Evolutionary conservation across 2,329 filamentous ascomycete genomes (phyloP), one percentile per base, ranked within the genome.

Genomic region (Aspergillus intermedius): DNA sequence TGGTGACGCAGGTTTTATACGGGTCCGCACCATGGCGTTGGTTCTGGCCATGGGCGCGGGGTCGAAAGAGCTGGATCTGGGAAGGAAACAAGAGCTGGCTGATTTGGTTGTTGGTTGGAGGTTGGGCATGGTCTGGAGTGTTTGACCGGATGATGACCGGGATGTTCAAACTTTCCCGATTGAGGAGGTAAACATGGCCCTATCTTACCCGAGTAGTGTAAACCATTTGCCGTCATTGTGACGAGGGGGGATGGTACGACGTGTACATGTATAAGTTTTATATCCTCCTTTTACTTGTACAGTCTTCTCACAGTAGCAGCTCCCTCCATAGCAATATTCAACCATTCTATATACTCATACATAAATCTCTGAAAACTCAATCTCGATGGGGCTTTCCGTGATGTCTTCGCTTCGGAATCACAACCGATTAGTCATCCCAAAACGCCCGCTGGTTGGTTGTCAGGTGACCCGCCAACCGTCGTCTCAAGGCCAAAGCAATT

Each of bases 1-100:
- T 82, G 3, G 80, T 82, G 4, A 63, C 63, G 7, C 73, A 80
- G 56, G 69, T 82, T 9, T 58, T 82, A 43, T 68, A 62, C 60
- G 74, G 68, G 34, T 65, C 70, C 39, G 67, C 67, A 3, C 67
- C 67, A n/a, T 71, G 70, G 60, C 64, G 73, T 42, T 75, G 74
- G 72, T 56, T 80, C 12, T 81, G 77, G 77, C 68, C 68, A 0
- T 70, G 68, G 67, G 60, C 63, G 12, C 56, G 56, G 35, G 65
- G 63, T n/a, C 61, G 58, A 22, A 66, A 66, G 55, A 62, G 49
- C 25, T 71, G 66, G 62, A 67, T 73, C 46, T 73, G 69, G 70
- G 78, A 78, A 49, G 79, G 79, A 1, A 74, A 74, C 49, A 73
- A 71, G 32, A 66, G 61, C 49, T 67, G 72, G 76, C 3, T 80